Conservation (phyloP, 2,329 filamentous ascomycete species). For the Colletotrichum shisoi region DNA sequence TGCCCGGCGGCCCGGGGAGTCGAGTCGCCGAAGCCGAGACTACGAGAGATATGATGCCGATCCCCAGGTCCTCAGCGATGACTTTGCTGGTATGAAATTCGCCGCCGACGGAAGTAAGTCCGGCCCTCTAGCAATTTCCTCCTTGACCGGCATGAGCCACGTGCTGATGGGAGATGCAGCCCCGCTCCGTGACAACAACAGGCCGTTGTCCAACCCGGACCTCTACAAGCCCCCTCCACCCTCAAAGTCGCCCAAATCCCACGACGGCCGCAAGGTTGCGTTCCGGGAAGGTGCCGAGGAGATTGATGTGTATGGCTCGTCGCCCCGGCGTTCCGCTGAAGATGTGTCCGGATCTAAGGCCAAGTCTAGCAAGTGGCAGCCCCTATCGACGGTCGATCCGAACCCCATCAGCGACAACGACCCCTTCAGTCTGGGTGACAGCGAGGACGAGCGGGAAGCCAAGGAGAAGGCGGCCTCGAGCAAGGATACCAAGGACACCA, state of each 20-base stretch:
- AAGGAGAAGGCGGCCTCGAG: slow-evolving; percentile 65
- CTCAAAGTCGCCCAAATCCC: slow-evolving; percentile 60
- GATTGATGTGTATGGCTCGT: slow-evolving; percentile 76
- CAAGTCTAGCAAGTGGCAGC: slow-evolving; percentile 96
- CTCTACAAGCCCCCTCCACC: slow-evolving; percentile 75
- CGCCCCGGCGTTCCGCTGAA: slow-evolving; percentile 64
- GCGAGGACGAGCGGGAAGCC: slow-evolving; percentile 85
- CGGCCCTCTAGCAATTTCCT: not conserved
- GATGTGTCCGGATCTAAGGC: slow-evolving; percentile 58
- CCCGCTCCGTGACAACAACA: slow-evolving; percentile 61
- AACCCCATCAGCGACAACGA: slow-evolving; percentile 72
- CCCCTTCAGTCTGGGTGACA: slow-evolving; percentile 94
- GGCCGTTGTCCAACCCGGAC: slow-evolving; percentile 77
- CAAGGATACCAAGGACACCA: slow-evolving; percentile 53
- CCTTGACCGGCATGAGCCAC: slow-evolving; percentile 31
- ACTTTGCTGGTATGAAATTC: slow-evolving; percentile 78
- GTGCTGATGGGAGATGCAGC: slow-evolving; percentile 50
- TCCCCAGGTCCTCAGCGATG: slow-evolving; percentile 86
- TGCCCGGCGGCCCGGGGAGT: slow-evolving; percentile 64
- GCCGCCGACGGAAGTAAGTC: slow-evolving; percentile 68
- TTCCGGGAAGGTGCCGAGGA: slow-evolving; percentile 76
- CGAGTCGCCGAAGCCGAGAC: slow-evolving; percentile 78
- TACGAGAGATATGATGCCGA: slow-evolving; percentile 95
- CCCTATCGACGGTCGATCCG: slow-evolving; percentile 83
- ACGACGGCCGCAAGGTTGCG: slow-evolving; percentile 61